Evolutionary conservation across 768 basidiomycete species (phyloP).

Genomic region (Pleurotus citrinopileatus): DNA sequence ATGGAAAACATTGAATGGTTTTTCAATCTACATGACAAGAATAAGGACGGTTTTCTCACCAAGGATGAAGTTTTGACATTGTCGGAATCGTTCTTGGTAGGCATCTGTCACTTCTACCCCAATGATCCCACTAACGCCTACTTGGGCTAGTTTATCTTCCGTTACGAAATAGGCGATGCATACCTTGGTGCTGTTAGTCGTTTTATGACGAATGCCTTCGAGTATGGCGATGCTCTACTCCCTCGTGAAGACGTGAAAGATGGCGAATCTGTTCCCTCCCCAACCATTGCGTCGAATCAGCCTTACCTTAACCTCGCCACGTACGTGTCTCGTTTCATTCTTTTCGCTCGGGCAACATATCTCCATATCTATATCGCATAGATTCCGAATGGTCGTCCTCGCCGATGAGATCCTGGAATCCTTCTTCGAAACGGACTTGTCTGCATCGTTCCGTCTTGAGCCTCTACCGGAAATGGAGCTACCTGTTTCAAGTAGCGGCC

Average conservation of each 20-base stretch:
- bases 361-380: conserved; percentile 24
- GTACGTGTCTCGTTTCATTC: conserved; percentile 35
- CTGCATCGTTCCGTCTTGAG: conserved; percentile 82
- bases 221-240: conserved; percentile 93
- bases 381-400: conserved; percentile 98
- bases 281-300: conserved; percentile 66
- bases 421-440: conserved; percentile 93
- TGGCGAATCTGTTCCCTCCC: conserved; percentile 35
- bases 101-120: conserved; percentile 18
- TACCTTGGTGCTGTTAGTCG: conserved; percentile 95
- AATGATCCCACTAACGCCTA: conserved; percentile 9
- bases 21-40: conserved; percentile 92
- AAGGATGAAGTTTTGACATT: conserved; percentile 96
- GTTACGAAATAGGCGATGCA: conserved; percentile 93
- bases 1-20: conserved; percentile 99
- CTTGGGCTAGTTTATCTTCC: conserved; percentile 85
- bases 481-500: conserved; percentile 52
- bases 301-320: conserved; percentile 93
- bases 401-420: conserved; percentile 95
- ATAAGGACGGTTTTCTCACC: conserved; percentile 92
- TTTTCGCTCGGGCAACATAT: not conserved
- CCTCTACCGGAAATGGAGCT: conserved; percentile 67
- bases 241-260: conserved; percentile 42
- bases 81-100: conserved; percentile 89
- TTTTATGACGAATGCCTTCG: conserved; percentile 98